Evolutionary conservation across 2,329 filamentous ascomycete genomes (phyloP).

Genomic region (Fusarium algeriense): DNA sequence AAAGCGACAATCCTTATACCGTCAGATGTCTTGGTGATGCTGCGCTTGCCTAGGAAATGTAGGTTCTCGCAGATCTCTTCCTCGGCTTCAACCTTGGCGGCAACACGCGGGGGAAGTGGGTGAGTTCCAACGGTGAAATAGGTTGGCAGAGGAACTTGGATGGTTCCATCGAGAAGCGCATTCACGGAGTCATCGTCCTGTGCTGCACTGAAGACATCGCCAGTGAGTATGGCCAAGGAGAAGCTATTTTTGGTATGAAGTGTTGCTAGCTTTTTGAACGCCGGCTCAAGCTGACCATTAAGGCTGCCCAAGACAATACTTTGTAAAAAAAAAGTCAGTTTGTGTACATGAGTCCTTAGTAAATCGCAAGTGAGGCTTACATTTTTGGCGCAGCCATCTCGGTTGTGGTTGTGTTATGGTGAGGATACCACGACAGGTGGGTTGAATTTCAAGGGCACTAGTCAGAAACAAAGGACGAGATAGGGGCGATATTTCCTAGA

Average conservation of each 20-base stretch:
- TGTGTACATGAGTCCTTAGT: neutral
- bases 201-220: slow-evolving; percentile 80
- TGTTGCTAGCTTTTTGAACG: slow-evolving; percentile 82
- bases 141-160: slow-evolving; percentile 81
- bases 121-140: slow-evolving; percentile 88
- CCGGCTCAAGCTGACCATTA: slow-evolving; percentile 79
- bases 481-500: too few relatives aligned
- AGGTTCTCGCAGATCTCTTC: slow-evolving; percentile 89
- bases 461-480: too few relatives aligned
- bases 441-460: too few relatives aligned
- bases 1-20: slow-evolving; percentile 89
- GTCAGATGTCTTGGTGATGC: slow-evolving; percentile 88
- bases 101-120: slow-evolving; percentile 76
- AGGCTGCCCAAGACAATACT: slow-evolving; percentile 87
- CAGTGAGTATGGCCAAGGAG: slow-evolving; percentile 84
- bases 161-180: slow-evolving; percentile 77
- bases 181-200: slow-evolving; percentile 70
- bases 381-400: slow-evolving; percentile 63
- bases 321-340: slow-evolving; percentile 22
- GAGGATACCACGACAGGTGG: neutral
- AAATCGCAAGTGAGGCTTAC: slow-evolving; percentile 49
- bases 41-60: slow-evolving; percentile 88
- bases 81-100: slow-evolving; percentile 79
- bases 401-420: slow-evolving; percentile 13
- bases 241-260: slow-evolving; percentile 92